Base-by-base conservation (phyloP, 1,284 basidiomycete species). In the Cystobasidium sp. region DNA sequence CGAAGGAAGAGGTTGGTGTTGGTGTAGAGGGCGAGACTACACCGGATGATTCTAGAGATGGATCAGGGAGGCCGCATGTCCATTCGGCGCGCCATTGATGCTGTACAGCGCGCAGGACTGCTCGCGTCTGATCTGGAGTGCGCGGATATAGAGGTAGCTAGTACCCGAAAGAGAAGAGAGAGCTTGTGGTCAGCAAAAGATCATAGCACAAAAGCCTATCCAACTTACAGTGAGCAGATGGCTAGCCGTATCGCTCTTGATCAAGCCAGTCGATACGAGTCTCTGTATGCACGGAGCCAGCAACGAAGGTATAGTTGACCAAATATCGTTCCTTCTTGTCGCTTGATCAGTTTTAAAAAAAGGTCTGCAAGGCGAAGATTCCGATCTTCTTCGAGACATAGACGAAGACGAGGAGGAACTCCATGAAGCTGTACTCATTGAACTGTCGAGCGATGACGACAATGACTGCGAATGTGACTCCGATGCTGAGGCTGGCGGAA, bases 241-340 rank as follows among this genome's bases (percentile, higher is more conserved):
- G 12, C 82, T 81, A 14, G 83, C 83, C 0, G 83, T 81, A 49
- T 81, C 81, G 49, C 80, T 80, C 76, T 83, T 83, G 76, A 84
- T 79, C 77, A 83, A 78, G 53, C 81, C 79, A 20, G 82, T 83
- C 18, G 82, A 83, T 7, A 84, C 83, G 37, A 84, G 78, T 5
- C 83, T 76, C 76, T 84, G 83, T 43, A 84, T 80, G 31, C 82
- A 83, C 14, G 82, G 81, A 0, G 81, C 82, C 2, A 84, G 78
- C 58, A 81, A 78, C 49, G 81, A 80, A 61, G 80, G 80, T 41
- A 84, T 76, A 24, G 80, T 77, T 1, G 80, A 78, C 83, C 83
- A 84, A 39, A 83, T 80, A 68, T 84, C 82, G 51, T 75, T 64
- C 37, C 68, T 71, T 59, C 73, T 61, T 16, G 31, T 31, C 39